Base-by-base conservation (phyloP, 2,329 filamentous ascomycete genomes). In the Orbilia oligospora region DNA sequence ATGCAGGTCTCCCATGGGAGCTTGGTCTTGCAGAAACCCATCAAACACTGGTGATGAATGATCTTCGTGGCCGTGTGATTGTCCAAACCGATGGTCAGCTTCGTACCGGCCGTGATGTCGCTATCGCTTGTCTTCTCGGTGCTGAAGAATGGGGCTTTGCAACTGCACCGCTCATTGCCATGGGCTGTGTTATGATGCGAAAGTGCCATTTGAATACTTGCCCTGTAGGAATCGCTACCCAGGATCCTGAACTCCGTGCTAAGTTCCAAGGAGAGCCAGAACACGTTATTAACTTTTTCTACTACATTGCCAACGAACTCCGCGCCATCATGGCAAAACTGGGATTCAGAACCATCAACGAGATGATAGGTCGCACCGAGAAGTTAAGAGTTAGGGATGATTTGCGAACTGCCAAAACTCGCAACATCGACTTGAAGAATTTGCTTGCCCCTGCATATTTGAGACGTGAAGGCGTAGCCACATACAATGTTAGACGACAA, bases 131-230 rank as follows among this genome's bases (percentile, higher is more conserved):
- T 88, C 85, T 98, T 83, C 91, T 98, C 69, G 95, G 95, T 86
- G 95, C 95, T n/a, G 95, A 98, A 85, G 95, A 98, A 86, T 98
- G 93, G 90, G 95, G 95, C 18, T 98, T 98, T 83, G 95, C 95
- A 48, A 98, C 95, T 0, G 92, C 95, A 77, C 95, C 95, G 83
- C 86, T 98, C 68, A 97, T 97, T 82, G 95, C 95, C 69, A 96
- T 98, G 93, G 95, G 95, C 16, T 98, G 94, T 83, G 93, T 98
- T 79, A 93, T 97, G 87, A 97, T 97, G 94, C 84, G 94, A 79
- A 83, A 82, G 76, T 83, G 81, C 38, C 82, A 85, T 81, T 82
- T 88, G 67, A 97, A 96, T 83, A 94, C 92, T 1, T 91, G 94
- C 86, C 94, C 94, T 9, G 94, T 97, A 10, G 95, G 95, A 84